A percentile compares a stretch with the other conserved stretches of the same genome.
These are phyloP conservation scores for Lactifluus volemus DNA, from an alignment of 768 basidiomycete species.

Conservation along the genomic window DNA sequence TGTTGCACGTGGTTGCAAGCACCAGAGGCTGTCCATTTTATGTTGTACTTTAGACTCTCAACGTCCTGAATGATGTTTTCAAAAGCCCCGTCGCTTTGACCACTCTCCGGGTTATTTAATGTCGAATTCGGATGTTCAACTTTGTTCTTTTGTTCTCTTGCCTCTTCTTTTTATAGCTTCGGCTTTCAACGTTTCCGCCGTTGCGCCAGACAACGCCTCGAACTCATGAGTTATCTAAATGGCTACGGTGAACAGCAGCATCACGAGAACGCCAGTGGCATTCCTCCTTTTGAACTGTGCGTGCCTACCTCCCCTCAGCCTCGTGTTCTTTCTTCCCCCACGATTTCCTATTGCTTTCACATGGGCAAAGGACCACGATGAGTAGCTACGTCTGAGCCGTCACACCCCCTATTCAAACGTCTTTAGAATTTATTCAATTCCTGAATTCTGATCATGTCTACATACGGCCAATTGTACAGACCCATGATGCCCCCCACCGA, in stretches of 20 bases:
- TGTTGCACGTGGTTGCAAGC: no score
- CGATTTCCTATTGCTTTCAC: not conserved
- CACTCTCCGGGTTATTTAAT: not conserved
- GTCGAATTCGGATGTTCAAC: not conserved
- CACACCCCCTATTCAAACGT: not conserved
- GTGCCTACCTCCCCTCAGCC: constrained; percentile 10
- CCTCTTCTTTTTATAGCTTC: not conserved
- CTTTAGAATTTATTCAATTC: not conserved
- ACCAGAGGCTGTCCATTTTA: no score
- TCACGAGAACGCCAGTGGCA: constrained; percentile 15
- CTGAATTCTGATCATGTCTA: constrained; percentile 22
- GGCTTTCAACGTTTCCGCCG: not conserved
- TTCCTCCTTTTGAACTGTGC: constrained; percentile 19
- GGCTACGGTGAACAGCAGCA: constrained; percentile 10
- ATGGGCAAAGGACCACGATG: not conserved
- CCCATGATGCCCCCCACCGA: constrained; percentile 56
- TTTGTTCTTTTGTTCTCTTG: not conserved
- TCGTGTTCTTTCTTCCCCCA: constrained; percentile 11
- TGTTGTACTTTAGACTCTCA: no score
- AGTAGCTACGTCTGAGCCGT: not conserved
- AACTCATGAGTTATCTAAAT: constrained; percentile 12
- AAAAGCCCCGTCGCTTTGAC: no score
- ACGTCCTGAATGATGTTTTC: no score
- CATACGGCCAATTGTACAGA: constrained; percentile 58
- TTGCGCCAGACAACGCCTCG: not conserved